phyloP scores from a whole-genome alignment of 176 grass and related monocot species.

The Oryza brachyantha region DNA sequence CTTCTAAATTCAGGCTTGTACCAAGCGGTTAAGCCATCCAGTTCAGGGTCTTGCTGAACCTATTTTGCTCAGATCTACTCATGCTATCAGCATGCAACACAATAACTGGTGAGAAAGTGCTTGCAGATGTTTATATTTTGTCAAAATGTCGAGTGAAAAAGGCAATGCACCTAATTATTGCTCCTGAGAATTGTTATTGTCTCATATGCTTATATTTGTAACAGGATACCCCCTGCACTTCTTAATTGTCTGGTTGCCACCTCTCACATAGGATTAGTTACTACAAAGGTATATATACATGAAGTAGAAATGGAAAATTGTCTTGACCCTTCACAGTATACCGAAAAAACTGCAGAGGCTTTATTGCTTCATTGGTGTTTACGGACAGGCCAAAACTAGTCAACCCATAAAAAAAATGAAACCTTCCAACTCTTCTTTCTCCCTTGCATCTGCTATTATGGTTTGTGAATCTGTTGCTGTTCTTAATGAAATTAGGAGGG shows the following conservation, averaged over 20 bases:
- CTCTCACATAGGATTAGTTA: background rate
- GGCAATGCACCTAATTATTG: background rate
- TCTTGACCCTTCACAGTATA: background rate
- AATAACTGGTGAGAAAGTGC: background rate
- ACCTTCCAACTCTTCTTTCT: background rate
- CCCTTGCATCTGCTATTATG: background rate
- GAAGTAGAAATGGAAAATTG: background rate
- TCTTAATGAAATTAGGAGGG: background rate
- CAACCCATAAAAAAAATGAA: background rate
- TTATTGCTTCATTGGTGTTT: background rate
- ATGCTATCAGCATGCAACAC: background rate
- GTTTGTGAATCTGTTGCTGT: background rate
- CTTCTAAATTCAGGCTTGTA: background rate
- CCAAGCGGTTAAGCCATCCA: background rate
- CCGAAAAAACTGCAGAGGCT: background rate
- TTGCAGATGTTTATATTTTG: background rate
- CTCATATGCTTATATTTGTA: background rate
- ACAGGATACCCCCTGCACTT: background rate
- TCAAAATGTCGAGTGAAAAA: background rate
- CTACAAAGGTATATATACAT: background rate
- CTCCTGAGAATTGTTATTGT: background rate
- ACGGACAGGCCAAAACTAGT: background rate
- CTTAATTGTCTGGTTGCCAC: background rate
- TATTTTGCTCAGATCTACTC: slow-evolving; percentile 1
- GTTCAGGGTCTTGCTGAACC: background rate